phyloP scores from a whole-genome alignment of 2,329 filamentous ascomycete species.

The Ophiosphaerella narmari region DNA sequence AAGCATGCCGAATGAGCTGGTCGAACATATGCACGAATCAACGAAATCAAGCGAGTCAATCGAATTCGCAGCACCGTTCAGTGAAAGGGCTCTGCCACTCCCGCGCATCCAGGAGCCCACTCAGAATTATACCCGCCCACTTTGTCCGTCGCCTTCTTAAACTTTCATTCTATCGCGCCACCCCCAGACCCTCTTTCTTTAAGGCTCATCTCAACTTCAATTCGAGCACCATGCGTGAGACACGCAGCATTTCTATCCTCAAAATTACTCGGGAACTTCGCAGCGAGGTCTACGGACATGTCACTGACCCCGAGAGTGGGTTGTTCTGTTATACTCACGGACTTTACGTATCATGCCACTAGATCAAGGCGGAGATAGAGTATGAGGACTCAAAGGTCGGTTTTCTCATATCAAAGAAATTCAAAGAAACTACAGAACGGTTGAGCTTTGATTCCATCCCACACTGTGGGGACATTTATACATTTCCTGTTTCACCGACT shows the following conservation, averaged over 20 bases:
- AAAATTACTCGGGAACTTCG: not conserved
- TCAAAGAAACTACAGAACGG: not conserved
- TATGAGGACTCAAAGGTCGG: not conserved
- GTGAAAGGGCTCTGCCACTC: too few relatives aligned
- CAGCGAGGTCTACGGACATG: not conserved
- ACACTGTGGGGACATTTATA: not conserved
- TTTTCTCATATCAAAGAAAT: not conserved
- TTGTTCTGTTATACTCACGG: not conserved
- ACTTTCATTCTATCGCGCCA: not conserved
- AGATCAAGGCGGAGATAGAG: not conserved
- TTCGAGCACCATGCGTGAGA: not conserved
- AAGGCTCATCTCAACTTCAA: not conserved
- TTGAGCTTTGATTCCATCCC: not conserved
- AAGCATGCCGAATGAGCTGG: too few relatives aligned
- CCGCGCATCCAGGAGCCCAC: too few relatives aligned
- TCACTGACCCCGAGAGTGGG: not conserved
- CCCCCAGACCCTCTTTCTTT: not conserved
- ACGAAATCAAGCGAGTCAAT: too few relatives aligned
- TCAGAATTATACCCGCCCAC: too few relatives aligned
- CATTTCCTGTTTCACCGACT: not conserved
- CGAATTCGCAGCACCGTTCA: too few relatives aligned
- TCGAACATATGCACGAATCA: too few relatives aligned
- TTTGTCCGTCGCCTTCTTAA: not conserved
- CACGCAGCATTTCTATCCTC: not conserved
- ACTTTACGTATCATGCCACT: not conserved